phyloP scores from a whole-genome alignment of 306 rosid genomes.

The Malus domestica region DNA sequence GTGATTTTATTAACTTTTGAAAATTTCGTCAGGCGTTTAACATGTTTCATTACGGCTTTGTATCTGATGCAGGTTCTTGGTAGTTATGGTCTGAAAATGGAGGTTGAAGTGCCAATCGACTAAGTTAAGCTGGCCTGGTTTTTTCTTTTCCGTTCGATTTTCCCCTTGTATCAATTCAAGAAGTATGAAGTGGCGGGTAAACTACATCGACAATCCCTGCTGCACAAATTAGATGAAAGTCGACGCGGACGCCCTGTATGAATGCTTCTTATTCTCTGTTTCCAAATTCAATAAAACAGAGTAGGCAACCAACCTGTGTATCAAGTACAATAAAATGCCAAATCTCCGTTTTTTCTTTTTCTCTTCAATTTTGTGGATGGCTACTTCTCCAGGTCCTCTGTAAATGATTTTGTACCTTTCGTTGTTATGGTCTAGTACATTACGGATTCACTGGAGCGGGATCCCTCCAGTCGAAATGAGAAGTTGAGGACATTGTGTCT shows the following conservation, averaged over 20 bases:
- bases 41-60: background rate
- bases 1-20: background rate
- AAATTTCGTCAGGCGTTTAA: background rate
- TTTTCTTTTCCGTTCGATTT: background rate
- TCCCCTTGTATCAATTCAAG: background rate
- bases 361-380: background rate
- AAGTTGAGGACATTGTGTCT: too few relatives aligned
- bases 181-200: constrained; percentile 8
- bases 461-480: background rate
- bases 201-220: background rate
- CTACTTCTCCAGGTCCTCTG: background rate
- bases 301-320: background rate
- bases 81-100: constrained; percentile 56
- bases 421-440: background rate
- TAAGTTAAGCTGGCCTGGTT: constrained; percentile 15
- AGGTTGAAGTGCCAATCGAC: constrained; percentile 77
- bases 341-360: background rate
- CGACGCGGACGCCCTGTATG: background rate
- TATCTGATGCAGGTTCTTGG: constrained; percentile 56
- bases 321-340: background rate
- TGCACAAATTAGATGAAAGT: background rate
- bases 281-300: background rate
- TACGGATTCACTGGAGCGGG: background rate
- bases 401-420: background rate
- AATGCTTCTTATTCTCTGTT: background rate